Evolutionary conservation across 1,139 yeast species (phyloP).

Genomic region (Pichia cactophila): DNA sequence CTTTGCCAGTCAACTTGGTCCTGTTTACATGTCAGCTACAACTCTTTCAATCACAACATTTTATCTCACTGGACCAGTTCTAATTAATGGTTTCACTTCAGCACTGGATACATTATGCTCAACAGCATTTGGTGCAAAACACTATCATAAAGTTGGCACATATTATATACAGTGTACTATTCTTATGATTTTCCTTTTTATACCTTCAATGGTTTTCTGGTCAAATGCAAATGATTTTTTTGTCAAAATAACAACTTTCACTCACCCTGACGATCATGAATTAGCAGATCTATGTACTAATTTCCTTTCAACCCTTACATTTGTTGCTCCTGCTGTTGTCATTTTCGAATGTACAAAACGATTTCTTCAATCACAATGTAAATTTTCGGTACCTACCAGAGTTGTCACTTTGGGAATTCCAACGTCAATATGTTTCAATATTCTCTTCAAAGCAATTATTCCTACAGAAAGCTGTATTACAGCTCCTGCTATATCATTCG

Average conservation of each 20-base stretch:
- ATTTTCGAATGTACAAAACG: conserved; percentile 48
- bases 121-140: conserved; percentile 34
- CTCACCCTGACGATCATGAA: conserved; percentile 14
- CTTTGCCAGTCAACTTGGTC: conserved; percentile 32
- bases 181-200: conserved; percentile 15
- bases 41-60: conserved; percentile 34
- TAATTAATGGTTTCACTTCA: conserved; percentile 39
- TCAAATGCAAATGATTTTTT: conserved; percentile 14
- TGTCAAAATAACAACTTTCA: conserved; percentile 1
- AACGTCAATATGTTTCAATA: conserved; percentile 37
- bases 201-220: conserved; percentile 24
- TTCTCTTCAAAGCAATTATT: conserved; percentile 41
- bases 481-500: conserved; percentile 66
- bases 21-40: conserved; percentile 33
- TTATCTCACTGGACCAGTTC: conserved; percentile 34
- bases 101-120: conserved; percentile 37
- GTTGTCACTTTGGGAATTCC: conserved; percentile 44
- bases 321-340: conserved; percentile 44
- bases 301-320: conserved; percentile 17
- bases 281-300: conserved; percentile 16
- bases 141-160: conserved; percentile 31
- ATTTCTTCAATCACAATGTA: conserved; percentile 47
- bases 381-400: conserved; percentile 47
- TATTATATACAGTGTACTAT: conserved; percentile 30
- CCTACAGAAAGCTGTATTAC: conserved; percentile 12